phyloP scores from a whole-genome alignment of 2,329 filamentous ascomycete species.

The Phaeophleospora eucalypticola region DNA sequence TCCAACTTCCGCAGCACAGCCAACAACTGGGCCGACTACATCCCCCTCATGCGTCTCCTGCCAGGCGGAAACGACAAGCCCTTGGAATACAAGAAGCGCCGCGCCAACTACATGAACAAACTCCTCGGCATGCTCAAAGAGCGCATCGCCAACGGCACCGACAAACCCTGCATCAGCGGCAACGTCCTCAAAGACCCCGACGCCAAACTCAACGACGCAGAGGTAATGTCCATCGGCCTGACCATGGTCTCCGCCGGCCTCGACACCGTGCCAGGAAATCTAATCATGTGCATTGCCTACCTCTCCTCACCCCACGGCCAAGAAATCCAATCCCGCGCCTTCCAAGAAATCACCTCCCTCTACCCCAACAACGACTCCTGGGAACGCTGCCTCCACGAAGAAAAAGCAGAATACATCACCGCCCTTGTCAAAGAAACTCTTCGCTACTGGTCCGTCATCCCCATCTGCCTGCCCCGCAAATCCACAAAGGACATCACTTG shows the following conservation, averaged over 20 bases:
- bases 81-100: slow-evolving; percentile 60
- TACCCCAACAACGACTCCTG: slow-evolving; percentile 75
- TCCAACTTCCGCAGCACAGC: slow-evolving; percentile 73
- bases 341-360: slow-evolving; percentile 64
- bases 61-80: slow-evolving; percentile 61
- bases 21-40: slow-evolving; percentile 76
- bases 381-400: slow-evolving; percentile 66
- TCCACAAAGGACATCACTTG: slow-evolving; percentile 70
- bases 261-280: slow-evolving; percentile 74
- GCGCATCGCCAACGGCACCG: slow-evolving; percentile 58
- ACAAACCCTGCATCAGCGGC: slow-evolving; percentile 65
- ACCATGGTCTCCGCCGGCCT: slow-evolving; percentile 79
- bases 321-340: slow-evolving; percentile 64
- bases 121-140: slow-evolving; percentile 59
- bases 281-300: slow-evolving; percentile 76
- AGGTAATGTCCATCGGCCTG: slow-evolving; percentile 75
- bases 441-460: slow-evolving; percentile 75
- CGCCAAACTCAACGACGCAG: slow-evolving; percentile 65
- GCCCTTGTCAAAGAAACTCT: slow-evolving; percentile 75
- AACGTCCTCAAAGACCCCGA: slow-evolving; percentile 68
- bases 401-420: slow-evolving; percentile 72
- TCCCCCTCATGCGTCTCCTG: slow-evolving; percentile 67
- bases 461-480: slow-evolving; percentile 69
- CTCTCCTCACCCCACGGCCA: slow-evolving; percentile 65
- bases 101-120: slow-evolving; percentile 62